Evolutionary conservation across 768 basidiomycete genomes (phyloP), one percentile per base, ranked within the genome.

Genomic region (Boletus subcaerulescens): DNA sequence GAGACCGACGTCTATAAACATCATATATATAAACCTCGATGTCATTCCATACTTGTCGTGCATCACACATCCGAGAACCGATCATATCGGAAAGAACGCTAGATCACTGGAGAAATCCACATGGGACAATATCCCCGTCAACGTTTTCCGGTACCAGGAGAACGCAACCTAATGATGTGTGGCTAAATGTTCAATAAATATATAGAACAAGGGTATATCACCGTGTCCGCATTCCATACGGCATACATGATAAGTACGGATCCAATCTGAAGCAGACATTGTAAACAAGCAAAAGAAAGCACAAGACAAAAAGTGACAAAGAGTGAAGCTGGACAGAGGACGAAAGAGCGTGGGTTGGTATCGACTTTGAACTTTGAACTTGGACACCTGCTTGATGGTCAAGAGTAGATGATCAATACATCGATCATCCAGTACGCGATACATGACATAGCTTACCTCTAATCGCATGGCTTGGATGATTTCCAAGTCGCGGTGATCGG

Each of bases 381-480:
- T 18, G 40, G 8, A 18, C 17, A 41, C 35, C 44, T 47, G 40
- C 9, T 18, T 12, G 15, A 32, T n/a, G 1, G 36, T 24, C 44
- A n/a, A 20, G 31, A 39, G 18, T 22, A 29, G 29, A 20, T 9
- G n/a, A 50, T 52, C 48, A 53, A 36, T 18, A 29, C 12, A 14
- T 14, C 13, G 5, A 20, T 18, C n/a, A 4, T 11, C 38, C 3
- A 26, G 9, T 11, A 10, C 13, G 12, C 1, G 12, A 33, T n/a
- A 20, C 32, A 53, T n/a, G 4, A 18, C 7, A 26, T 45, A 12
- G 5, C 45, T 42, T 26, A 38, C 53, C 40, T 39, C 18, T 41
- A 12, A 39, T 20, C 48, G 1, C 69, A 69, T 5, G 24, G 29
- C 3, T 39, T 49, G 3, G 26, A 18, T 22, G 52, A 43, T 32